Conservation (phyloP, 352 stramenopile genomes). For the Globisporangium nagaii region DNA sequence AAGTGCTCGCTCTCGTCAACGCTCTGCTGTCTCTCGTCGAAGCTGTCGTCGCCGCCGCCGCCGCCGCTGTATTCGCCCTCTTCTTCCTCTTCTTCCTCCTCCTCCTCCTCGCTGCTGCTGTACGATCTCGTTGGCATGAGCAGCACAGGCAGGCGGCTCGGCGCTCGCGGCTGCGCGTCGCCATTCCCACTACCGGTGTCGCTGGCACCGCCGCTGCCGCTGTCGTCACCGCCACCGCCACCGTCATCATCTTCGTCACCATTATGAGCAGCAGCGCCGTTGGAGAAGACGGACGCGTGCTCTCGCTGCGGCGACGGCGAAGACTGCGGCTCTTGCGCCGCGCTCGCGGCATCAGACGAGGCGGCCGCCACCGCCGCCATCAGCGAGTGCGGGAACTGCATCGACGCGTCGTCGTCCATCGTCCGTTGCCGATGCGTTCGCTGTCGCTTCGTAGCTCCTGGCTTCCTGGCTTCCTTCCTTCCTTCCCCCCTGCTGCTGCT, state of each 20-base stretch:
- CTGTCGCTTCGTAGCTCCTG: too few relatives aligned
- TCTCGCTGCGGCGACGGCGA: not conserved
- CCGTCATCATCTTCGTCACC: too few relatives aligned
- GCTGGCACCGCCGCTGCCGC: not conserved
- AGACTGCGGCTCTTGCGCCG: too few relatives aligned
- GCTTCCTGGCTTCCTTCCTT: too few relatives aligned
- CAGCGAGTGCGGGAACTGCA: not conserved
- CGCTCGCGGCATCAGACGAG: not conserved
- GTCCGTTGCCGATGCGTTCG: too few relatives aligned
- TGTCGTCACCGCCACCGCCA: not conserved
- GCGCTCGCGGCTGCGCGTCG: not conserved
- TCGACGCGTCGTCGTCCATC: constrained; percentile 4
- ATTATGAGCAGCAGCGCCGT: too few relatives aligned
- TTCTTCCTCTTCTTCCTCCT: constrained; percentile 6
- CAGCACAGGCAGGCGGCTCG: constrained; percentile 3
- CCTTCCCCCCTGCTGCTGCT: too few relatives aligned
- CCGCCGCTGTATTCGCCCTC: too few relatives aligned
- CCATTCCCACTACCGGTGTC: too few relatives aligned
- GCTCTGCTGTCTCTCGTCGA: not conserved
- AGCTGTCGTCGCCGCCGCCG: not conserved
- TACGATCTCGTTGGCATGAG: constrained; percentile 22
- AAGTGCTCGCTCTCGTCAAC: not conserved
- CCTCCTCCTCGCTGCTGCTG: constrained; percentile 16
- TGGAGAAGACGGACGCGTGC: not conserved
- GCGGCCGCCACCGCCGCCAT: not conserved